Percentiles rank a stretch among this genome's conserved stretches.
These are phyloP conservation scores for Gossypium herbaceum DNA, from an alignment of 345 rosid species.

Conservation along the genomic window DNA sequence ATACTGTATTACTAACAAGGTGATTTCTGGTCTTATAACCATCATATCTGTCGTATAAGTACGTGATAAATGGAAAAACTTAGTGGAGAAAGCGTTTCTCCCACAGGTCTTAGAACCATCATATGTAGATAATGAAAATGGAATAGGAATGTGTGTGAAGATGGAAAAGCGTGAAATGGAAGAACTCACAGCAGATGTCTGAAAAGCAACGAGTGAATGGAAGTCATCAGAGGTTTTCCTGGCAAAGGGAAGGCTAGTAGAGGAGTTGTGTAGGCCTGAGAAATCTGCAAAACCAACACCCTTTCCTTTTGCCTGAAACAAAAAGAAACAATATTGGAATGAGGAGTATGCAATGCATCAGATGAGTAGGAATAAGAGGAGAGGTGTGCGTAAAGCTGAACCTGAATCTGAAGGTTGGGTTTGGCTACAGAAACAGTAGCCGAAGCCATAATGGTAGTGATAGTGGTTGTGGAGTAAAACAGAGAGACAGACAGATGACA, in stretches of 20 bases:
- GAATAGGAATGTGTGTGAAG: not conserved
- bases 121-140: too few relatives aligned
- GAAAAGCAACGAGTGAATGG: constrained; percentile 58
- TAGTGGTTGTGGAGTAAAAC: not conserved
- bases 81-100: not conserved
- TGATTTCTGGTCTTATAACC: too few relatives aligned
- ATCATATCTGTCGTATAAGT: too few relatives aligned
- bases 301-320: constrained; percentile 42
- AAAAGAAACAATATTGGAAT: not conserved
- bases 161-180: not conserved
- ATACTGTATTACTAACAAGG: too few relatives aligned
- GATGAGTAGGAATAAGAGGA: too few relatives aligned
- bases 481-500: not conserved
- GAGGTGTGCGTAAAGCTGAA: not conserved
- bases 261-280: constrained; percentile 62
- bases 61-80: not conserved
- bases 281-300: constrained; percentile 77
- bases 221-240: constrained; percentile 72
- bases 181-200: constrained; percentile 71
- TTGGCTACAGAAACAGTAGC: constrained; percentile 87
- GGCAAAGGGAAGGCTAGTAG: constrained; percentile 55
- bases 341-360: not conserved
- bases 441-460: constrained; percentile 32
- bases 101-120: too few relatives aligned
- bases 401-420: constrained; percentile 71